Evolutionary conservation across 495 filamentous ascomycete species (phyloP).

Genomic region (Bacidia gigantensis): DNA sequence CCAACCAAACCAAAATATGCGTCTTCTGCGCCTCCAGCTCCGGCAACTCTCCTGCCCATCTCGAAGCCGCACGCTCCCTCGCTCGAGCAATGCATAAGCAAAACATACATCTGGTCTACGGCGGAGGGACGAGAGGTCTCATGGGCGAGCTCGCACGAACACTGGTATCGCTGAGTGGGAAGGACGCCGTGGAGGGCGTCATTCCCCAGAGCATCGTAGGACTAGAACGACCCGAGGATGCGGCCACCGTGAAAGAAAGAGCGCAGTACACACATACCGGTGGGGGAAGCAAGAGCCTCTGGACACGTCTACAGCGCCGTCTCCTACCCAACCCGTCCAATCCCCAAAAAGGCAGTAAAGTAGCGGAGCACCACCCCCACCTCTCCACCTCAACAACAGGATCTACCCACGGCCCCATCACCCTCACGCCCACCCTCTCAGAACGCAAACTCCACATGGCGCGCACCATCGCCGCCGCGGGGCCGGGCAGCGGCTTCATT

Average conservation of each 20-base stretch:
- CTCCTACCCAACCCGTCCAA: not conserved
- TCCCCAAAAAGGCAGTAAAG: too few relatives aligned
- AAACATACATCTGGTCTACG: slow-evolving; percentile 74
- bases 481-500: slow-evolving; percentile 72
- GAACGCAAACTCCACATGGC: slow-evolving; percentile 86
- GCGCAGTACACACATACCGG: slow-evolving; percentile 24
- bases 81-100: slow-evolving; percentile 58
- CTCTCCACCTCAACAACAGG: slow-evolving; percentile 43
- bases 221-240: slow-evolving; percentile 35
- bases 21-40: slow-evolving; percentile 53
- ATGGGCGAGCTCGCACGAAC: slow-evolving; percentile 86
- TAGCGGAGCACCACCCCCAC: too few relatives aligned
- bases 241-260: not conserved
- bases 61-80: slow-evolving; percentile 61
- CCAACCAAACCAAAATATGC: slow-evolving; percentile 1
- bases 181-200: slow-evolving; percentile 75
- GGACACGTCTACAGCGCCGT: too few relatives aligned
- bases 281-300: too few relatives aligned
- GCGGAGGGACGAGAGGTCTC: slow-evolving; percentile 79
- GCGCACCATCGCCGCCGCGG: slow-evolving; percentile 59
- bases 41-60: slow-evolving; percentile 52
- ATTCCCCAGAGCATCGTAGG: slow-evolving; percentile 71
- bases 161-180: slow-evolving; percentile 66
- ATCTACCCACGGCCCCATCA: slow-evolving; percentile 62
- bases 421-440: slow-evolving; percentile 84